Conservation (phyloP, 306 rosid genomes). For the Nissolia schottii region DNA sequence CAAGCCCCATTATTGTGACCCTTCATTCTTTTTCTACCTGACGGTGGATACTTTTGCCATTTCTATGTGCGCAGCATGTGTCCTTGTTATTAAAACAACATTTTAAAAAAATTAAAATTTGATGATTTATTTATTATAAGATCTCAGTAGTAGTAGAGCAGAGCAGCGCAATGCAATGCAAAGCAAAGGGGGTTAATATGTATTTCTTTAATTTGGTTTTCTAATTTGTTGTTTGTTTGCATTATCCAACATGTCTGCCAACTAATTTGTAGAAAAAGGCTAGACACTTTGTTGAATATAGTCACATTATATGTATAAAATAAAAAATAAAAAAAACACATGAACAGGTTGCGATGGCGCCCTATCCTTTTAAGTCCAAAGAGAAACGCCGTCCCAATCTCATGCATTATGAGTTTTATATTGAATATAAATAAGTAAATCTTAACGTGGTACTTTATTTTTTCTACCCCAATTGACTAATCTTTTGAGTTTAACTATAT, state of each 20-base stretch:
- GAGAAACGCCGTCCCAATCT: background rate
- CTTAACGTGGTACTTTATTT: no score
- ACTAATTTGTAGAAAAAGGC: constrained; percentile 7
- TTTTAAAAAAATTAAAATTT: background rate
- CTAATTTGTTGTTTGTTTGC: constrained; percentile 8
- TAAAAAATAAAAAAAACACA: no score
- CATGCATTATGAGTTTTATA: no score
- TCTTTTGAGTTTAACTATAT: no score
- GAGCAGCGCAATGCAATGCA: background rate
- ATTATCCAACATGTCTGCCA: constrained; percentile 12
- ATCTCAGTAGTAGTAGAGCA: background rate
- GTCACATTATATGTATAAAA: background rate
- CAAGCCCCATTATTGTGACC: constrained; percentile 3
- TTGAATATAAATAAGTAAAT: no score
- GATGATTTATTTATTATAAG: background rate
- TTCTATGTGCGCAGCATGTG: constrained; percentile 19
- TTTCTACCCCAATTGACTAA: no score
- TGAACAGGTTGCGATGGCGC: background rate
- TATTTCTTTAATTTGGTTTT: background rate
- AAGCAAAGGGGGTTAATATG: background rate
- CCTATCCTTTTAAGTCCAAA: background rate
- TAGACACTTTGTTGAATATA: constrained; percentile 2
- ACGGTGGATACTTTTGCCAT: background rate
- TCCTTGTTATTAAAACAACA: background rate
- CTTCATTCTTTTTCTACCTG: background rate